These are phyloP conservation scores for Pelargonium citronellum DNA, from an alignment of 441 rosid species.

Conservation along the genomic window DNA sequence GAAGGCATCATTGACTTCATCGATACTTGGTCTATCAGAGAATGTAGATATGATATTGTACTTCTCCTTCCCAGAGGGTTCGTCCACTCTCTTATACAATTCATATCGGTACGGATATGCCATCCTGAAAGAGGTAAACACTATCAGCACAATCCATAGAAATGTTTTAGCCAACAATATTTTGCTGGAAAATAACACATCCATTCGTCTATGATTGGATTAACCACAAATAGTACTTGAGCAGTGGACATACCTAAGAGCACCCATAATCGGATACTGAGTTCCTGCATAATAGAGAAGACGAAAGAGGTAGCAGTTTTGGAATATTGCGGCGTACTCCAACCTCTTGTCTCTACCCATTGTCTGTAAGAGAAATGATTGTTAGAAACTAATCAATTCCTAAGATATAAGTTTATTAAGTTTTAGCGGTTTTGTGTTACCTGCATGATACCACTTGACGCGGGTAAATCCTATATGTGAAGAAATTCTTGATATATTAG, in stretches of 20 bases:
- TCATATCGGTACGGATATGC: conserved; percentile 57
- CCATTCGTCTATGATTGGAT: no score
- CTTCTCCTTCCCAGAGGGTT: conserved; percentile 55
- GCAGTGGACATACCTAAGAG: conserved; percentile 81
- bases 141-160: conserved; percentile 1
- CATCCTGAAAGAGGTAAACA: conserved; percentile 44
- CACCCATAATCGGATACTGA: conserved; percentile 93
- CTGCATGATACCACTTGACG: conserved; percentile 96
- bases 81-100: conserved; percentile 68
- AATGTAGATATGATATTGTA: conserved; percentile 54
- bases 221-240: no score
- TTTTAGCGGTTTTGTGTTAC: conserved; percentile 34
- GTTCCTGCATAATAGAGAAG: conserved; percentile 91
- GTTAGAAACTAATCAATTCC: conserved; percentile 15
- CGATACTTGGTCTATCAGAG: conserved; percentile 51
- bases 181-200: not conserved
- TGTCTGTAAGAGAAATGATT: conserved; percentile 41
- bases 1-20: conserved; percentile 75
- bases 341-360: conserved; percentile 90
- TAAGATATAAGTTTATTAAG: conserved; percentile 4
- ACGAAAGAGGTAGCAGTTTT: conserved; percentile 73
- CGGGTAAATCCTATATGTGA: conserved; percentile 69
- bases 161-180: not conserved
- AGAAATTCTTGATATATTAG: conserved; percentile 21
- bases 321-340: conserved; percentile 82